phyloP scores from a whole-genome alignment of 352 stramenopile species.

The Aphanomyces cochlioides region DNA sequence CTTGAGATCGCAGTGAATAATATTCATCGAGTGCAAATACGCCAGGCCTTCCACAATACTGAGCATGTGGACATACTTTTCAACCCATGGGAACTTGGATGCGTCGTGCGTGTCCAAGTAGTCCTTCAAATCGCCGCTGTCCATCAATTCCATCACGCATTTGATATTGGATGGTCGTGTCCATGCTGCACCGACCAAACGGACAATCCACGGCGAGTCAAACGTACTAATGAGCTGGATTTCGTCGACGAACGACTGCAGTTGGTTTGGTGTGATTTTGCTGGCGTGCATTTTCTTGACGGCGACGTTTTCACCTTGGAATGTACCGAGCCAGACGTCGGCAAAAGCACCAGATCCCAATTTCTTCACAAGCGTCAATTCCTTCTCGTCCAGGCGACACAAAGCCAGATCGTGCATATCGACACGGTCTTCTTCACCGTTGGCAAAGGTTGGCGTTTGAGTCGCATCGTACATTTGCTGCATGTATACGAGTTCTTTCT shows the following conservation, averaged over 20 bases:
- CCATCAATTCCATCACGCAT: constrained; percentile 62
- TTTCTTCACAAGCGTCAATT: neutral
- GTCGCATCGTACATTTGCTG: neutral
- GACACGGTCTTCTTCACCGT: neutral
- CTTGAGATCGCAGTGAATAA: constrained; percentile 9
- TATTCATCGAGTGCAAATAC: constrained; percentile 13
- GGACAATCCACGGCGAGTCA: constrained; percentile 47
- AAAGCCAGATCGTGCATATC: neutral
- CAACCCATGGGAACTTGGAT: neutral
- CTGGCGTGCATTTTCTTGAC: neutral
- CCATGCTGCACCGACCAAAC: constrained; percentile 54
- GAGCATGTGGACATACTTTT: neutral
- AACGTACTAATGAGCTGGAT: constrained; percentile 50
- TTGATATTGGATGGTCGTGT: constrained; percentile 54
- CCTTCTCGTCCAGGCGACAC: neutral
- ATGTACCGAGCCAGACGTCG: constrained; percentile 11
- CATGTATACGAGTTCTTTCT: neutral
- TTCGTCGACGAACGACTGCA: constrained; percentile 49
- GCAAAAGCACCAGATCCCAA: constrained; percentile 12
- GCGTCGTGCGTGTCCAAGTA: constrained; percentile 31
- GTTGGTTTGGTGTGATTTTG: constrained; percentile 39
- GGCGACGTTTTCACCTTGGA: neutral
- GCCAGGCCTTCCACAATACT: constrained; percentile 4
- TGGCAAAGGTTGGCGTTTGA: neutral
- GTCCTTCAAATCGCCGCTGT: constrained; percentile 44